phyloP scores from a whole-genome alignment of 2,329 filamentous ascomycete species.

The Cadophora gregata region DNA sequence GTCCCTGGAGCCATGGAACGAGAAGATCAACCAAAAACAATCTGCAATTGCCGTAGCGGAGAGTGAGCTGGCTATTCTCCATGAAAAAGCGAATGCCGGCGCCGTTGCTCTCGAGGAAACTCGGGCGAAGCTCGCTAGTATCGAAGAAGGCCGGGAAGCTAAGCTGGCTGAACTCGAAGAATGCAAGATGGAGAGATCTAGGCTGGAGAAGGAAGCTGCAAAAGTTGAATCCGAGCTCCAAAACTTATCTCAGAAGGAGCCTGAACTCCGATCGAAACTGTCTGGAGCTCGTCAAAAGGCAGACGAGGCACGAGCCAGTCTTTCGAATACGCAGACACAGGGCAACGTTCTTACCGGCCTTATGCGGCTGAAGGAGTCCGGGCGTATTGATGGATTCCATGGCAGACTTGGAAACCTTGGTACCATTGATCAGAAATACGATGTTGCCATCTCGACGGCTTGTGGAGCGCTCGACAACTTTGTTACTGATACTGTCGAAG shows the following conservation, averaged over 20 bases:
- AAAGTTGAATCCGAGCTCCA: conserved; percentile 75
- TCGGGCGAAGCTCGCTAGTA: conserved; percentile 75
- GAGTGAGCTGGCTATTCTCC: conserved; percentile 90
- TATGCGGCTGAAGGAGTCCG: conserved; percentile 94
- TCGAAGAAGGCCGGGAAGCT: conserved; percentile 71
- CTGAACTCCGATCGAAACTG: conserved; percentile 80
- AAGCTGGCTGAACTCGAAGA: conserved; percentile 79
- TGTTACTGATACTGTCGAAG: conserved; percentile 94
- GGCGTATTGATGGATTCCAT: conserved; percentile 96
- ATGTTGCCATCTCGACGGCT: conserved; percentile 97
- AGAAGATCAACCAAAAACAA: conserved; percentile 95
- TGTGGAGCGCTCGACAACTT: conserved; percentile 93
- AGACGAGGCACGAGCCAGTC: conserved; percentile 89
- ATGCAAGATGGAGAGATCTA: conserved; percentile 73
- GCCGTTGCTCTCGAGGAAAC: conserved; percentile 84
- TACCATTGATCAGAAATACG: conserved; percentile 90
- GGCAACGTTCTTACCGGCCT: conserved; percentile 90
- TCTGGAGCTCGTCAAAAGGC: conserved; percentile 93
- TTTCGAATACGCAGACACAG: conserved; percentile 89
- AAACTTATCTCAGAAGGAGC: conserved; percentile 77
- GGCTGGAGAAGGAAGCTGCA: conserved; percentile 75
- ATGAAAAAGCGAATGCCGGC: conserved; percentile 87
- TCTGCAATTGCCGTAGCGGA: conserved; percentile 93
- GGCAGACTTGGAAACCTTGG: conserved; percentile 93
- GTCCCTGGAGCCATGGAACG: conserved; percentile 92